A percentile compares a stretch with the other conserved stretches of the same genome.
phyloP scores from a whole-genome alignment of 805 yeast genomes.

The Hanseniaspora jakobsenii region DNA sequence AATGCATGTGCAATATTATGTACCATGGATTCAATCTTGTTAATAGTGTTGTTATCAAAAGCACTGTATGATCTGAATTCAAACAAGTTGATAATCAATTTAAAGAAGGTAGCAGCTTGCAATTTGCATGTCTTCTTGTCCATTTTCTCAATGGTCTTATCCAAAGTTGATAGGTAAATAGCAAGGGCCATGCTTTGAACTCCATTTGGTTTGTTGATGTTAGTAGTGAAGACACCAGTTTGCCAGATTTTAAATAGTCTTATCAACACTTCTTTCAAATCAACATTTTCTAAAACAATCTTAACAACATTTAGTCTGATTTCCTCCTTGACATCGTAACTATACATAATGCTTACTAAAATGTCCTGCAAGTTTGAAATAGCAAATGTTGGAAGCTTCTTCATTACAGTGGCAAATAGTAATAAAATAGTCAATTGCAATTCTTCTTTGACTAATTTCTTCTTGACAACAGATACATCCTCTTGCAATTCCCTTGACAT shows the following conservation, averaged over 20 bases:
- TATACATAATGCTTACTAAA: slow-evolving; percentile 44
- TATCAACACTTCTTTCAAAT: slow-evolving; percentile 48
- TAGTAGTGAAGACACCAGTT: slow-evolving; percentile 23
- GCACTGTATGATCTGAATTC: slow-evolving; percentile 50
- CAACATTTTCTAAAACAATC: slow-evolving; percentile 54
- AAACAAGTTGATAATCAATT: slow-evolving; percentile 55
- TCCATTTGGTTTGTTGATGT: slow-evolving; percentile 20
- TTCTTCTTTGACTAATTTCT: slow-evolving; percentile 13
- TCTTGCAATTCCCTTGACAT: slow-evolving; percentile 30
- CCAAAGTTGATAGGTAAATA: slow-evolving; percentile 55
- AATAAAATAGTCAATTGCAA: slow-evolving; percentile 62
- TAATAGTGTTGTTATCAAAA: slow-evolving; percentile 60
- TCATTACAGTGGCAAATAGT: slow-evolving; percentile 60
- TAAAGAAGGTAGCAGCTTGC: slow-evolving; percentile 56
- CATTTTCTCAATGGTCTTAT: slow-evolving; percentile 48
- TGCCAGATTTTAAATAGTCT: slow-evolving; percentile 56
- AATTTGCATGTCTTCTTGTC: slow-evolving; percentile 67
- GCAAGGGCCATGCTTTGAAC: slow-evolving; percentile 45
- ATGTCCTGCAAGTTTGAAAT: slow-evolving; percentile 54
- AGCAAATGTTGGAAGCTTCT: slow-evolving; percentile 77
- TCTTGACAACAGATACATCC: slow-evolving; percentile 16
- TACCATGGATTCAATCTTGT: slow-evolving; percentile 68
- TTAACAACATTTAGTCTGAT: slow-evolving; percentile 53
- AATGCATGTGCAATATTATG: slow-evolving; percentile 60
- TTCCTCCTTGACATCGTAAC: slow-evolving; percentile 46